These are phyloP conservation scores for Chalara sp. DNA, from an alignment of 2,329 filamentous ascomycete species.

Conservation along the genomic window DNA sequence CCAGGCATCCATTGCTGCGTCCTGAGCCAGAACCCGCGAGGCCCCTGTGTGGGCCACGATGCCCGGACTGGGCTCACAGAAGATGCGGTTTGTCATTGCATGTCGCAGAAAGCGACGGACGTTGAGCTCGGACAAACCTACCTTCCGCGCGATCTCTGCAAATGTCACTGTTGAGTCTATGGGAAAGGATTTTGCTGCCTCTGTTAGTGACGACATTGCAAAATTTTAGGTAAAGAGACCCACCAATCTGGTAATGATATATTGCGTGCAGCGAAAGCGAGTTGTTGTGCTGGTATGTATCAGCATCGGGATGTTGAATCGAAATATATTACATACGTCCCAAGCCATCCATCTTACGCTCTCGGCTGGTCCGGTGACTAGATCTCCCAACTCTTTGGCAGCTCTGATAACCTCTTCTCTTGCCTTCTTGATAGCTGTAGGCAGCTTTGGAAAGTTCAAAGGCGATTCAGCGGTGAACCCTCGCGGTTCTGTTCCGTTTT, in stretches of 20 bases:
- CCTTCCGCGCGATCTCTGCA: conserved; percentile 38
- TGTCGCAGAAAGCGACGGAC: conserved; percentile 45
- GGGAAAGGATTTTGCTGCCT: conserved; percentile 42
- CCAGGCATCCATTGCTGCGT: conserved; percentile 44
- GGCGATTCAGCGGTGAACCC: conserved; percentile 39
- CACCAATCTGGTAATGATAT: conserved; percentile 44
- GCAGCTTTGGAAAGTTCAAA: conserved; percentile 40
- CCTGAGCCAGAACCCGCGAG: conserved; percentile 43
- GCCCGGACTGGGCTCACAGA: conserved; percentile 43
- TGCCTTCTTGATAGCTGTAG: conserved; percentile 37
- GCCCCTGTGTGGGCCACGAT: conserved; percentile 48
- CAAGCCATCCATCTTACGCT: conserved; percentile 45
- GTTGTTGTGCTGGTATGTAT: conserved; percentile 37
- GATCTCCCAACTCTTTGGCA: conserved; percentile 38
- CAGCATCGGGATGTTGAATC: conserved; percentile 3
- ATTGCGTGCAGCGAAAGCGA: conserved; percentile 43
- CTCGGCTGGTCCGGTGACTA: conserved; percentile 44
- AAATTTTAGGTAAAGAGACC: no score
- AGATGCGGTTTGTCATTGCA: conserved; percentile 51
- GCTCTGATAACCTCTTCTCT: conserved; percentile 42
- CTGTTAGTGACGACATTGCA: neutral
- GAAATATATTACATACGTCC: conserved; percentile 35
- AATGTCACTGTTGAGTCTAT: conserved; percentile 38
- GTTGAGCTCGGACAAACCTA: conserved; percentile 40
- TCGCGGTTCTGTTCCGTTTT: conserved; percentile 34